A percentile compares a stretch with the other conserved stretches of the same genome.
phyloP scores from a whole-genome alignment of 23 red algal genomes.

The Pyropia haitanensis region DNA sequence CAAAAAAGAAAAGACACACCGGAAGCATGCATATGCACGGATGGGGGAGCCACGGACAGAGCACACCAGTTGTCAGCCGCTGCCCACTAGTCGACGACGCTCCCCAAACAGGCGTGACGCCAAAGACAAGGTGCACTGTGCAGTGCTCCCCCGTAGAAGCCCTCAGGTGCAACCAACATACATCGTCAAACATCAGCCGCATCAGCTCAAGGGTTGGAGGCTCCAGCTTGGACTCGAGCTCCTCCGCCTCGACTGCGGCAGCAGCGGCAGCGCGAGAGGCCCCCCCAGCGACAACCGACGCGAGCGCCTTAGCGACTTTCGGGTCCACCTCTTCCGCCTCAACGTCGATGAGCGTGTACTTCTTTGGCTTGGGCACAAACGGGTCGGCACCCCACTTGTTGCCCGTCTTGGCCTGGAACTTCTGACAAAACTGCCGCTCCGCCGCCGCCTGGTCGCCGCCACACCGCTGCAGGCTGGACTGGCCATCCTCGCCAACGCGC shows the following conservation, averaged over 20 bases:
- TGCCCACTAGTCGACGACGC: no score
- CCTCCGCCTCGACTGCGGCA: conserved; percentile 1
- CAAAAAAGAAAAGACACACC: no score
- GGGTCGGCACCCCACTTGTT: conserved; percentile 8
- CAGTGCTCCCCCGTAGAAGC: no score
- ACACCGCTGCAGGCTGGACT: conserved; percentile 9
- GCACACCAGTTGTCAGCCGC: no score
- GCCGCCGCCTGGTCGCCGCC: background rate
- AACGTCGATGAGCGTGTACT: conserved; percentile 18
- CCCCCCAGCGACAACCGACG: no score
- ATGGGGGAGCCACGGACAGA: no score
- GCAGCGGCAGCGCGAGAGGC: no score
- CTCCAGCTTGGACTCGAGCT: conserved; percentile 12
- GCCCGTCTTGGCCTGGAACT: conserved; percentile 33
- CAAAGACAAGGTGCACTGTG: no score
- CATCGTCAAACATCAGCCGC: conserved; percentile 34
- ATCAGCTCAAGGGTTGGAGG: conserved; percentile 24
- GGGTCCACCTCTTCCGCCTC: background rate
- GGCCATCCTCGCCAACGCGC: conserved; percentile 10
- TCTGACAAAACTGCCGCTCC: conserved; percentile 15
- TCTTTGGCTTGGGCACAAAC: conserved; percentile 6
- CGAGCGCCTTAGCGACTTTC: no score
- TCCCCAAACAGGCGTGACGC: no score
- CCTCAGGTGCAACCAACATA: no score
- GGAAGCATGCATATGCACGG: no score